Conservation (phyloP, 2,329 filamentous ascomycete species). For the Hypomyces rosellus region DNA sequence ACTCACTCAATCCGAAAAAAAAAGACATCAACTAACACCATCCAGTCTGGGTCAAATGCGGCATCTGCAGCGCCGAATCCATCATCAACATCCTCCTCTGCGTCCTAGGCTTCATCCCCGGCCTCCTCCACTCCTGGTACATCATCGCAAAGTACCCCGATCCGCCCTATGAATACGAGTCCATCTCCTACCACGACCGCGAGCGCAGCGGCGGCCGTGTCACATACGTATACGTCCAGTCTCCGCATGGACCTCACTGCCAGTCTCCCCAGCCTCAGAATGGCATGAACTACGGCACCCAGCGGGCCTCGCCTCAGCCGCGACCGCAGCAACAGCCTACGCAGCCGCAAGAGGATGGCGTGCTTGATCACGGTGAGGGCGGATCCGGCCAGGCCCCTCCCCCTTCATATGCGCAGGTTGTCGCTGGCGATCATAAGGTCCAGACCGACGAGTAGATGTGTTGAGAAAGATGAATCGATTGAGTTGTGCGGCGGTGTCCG, state of each 20-base stretch:
- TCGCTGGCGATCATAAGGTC: conserved; percentile 86
- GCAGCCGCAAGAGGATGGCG: conserved; percentile 9
- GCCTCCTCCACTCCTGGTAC: conserved; percentile 94
- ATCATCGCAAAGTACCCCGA: conserved; percentile 91
- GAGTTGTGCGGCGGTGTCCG: background rate
- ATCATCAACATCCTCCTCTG: conserved; percentile 94
- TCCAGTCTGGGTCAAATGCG: conserved; percentile 91
- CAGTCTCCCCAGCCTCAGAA: conserved; percentile 23
- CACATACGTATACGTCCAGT: conserved; percentile 71
- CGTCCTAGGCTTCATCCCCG: conserved; percentile 71
- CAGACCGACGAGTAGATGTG: conserved; percentile 44
- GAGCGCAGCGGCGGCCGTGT: conserved; percentile 53
- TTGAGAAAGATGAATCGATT: background rate
- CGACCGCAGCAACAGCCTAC: background rate
- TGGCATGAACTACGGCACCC: conserved; percentile 17
- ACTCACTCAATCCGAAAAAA: background rate
- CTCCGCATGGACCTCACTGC: conserved; percentile 31
- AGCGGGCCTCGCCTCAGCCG: conserved; percentile 22
- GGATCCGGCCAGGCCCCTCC: conserved; percentile 45
- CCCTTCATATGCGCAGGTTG: conserved; percentile 84
- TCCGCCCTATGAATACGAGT: conserved; percentile 61
- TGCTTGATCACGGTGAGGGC: conserved; percentile 35
- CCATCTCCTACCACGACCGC: conserved; percentile 34
- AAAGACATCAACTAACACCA: background rate
- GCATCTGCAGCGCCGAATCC: conserved; percentile 86